Evolutionary conservation across 2,329 filamentous ascomycete genomes (phyloP).

Genomic region (Aspergillus brunneoviolaceus): DNA sequence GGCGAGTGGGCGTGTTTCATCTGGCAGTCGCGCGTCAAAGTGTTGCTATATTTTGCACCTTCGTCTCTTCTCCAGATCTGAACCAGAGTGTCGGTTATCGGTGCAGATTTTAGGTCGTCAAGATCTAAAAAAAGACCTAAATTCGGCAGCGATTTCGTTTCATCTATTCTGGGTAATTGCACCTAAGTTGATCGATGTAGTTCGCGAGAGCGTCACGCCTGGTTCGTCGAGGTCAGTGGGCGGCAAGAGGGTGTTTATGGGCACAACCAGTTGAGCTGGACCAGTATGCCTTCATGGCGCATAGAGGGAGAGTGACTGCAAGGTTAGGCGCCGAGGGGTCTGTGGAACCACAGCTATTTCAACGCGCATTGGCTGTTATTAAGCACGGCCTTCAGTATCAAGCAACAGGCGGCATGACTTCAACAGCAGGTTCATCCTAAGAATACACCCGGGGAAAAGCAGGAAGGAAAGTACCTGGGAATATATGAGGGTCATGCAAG

Average conservation of each 20-base stretch:
- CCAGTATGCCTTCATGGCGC: slow-evolving; percentile 11
- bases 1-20: slow-evolving; percentile 35
- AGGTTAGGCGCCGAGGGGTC: slow-evolving; percentile 18
- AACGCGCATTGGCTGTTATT: slow-evolving; percentile 10
- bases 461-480: background rate
- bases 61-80: slow-evolving; percentile 29
- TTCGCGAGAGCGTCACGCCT: slow-evolving; percentile 14
- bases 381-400: background rate
- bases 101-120: slow-evolving; percentile 24
- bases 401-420: slow-evolving; percentile 20
- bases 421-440: slow-evolving; percentile 24
- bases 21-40: slow-evolving; percentile 40
- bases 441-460: slow-evolving; percentile 14
- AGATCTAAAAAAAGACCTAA: slow-evolving; percentile 25
- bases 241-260: slow-evolving; percentile 19
- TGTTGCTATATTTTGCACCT: slow-evolving; percentile 44
- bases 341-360: slow-evolving; percentile 13
- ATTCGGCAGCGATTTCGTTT: slow-evolving; percentile 27
- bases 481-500: slow-evolving; percentile 12
- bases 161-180: slow-evolving; percentile 26
- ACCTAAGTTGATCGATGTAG: slow-evolving; percentile 18
- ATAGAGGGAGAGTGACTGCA: slow-evolving; percentile 10
- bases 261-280: background rate
- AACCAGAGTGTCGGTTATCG: slow-evolving; percentile 17
- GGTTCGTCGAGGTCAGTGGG: slow-evolving; percentile 12